phyloP scores from a whole-genome alignment of 768 basidiomycete species.

The Amanita inopinata region DNA sequence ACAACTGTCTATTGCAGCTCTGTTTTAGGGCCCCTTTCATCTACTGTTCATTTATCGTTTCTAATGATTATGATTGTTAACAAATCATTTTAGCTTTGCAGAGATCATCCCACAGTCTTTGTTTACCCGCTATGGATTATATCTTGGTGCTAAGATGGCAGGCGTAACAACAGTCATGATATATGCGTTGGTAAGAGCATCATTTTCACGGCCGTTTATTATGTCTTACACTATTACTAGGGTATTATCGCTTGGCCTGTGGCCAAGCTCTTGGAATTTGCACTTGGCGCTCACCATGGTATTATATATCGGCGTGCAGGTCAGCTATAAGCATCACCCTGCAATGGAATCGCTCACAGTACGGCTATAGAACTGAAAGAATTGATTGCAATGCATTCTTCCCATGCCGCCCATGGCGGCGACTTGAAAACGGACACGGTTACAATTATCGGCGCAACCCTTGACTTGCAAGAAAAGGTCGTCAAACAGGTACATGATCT shows the following conservation, averaged over 20 bases:
- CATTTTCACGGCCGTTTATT: constrained; percentile 3
- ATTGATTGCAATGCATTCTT: constrained; percentile 81
- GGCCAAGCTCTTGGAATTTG: constrained; percentile 70
- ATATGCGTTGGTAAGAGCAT: constrained; percentile 42
- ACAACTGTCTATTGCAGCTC: too few relatives aligned
- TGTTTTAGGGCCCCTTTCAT: too few relatives aligned
- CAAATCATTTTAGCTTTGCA: constrained; percentile 47
- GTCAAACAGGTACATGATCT: constrained; percentile 43
- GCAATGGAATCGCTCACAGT: neutral
- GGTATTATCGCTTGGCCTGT: constrained; percentile 77
- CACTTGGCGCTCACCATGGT: constrained; percentile 77
- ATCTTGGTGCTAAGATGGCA: constrained; percentile 83
- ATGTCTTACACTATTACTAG: constrained; percentile 24
- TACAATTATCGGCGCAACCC: constrained; percentile 80
- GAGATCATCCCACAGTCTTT: constrained; percentile 91
- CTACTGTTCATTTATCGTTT: too few relatives aligned
- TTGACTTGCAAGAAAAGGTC: constrained; percentile 84
- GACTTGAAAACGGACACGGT: constrained; percentile 84
- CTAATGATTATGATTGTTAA: neutral
- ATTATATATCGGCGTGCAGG: constrained; percentile 80
- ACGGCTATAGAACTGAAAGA: constrained; percentile 62
- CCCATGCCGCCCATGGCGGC: constrained; percentile 63
- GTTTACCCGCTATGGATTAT: constrained; percentile 86
- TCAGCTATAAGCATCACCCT: constrained; percentile 13
- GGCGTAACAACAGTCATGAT: constrained; percentile 58